Base-by-base conservation (phyloP, 108 stramenopile genomes). In the Aurantiochytrium sp. region DNA sequence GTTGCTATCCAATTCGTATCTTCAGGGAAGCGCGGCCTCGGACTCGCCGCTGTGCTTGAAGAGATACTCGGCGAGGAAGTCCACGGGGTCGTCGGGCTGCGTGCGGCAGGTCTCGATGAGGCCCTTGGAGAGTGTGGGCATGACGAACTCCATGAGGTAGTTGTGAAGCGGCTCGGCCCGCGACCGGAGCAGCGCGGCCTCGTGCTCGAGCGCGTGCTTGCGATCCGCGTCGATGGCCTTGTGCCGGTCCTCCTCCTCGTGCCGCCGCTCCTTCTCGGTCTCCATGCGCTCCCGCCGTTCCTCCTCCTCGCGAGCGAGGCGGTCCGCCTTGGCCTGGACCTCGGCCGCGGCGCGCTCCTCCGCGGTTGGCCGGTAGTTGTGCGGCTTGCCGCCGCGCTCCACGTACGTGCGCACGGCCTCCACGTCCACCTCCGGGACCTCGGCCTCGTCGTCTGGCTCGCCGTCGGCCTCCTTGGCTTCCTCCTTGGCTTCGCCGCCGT, bases 31-130 rank as follows among this genome's bases (percentile, higher is more conserved):
- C 59, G 8, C 15, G 59, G 59, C 8, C 34, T 81, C 73, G 45
- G 39, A 17, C 73, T 81, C 73, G 17, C 73, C 73, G 30, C 73
- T 81, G 45, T 81, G 21, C 30, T 81, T 81, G 30, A 81, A 81
- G 39, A 88, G 87, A 54, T 69, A 55, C 55, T 86, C 86, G 19
- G 86, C 86, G 5, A 86, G 55, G 55, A 55, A 86, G 55, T 86
- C 86, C n/a, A 86, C 55, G 5, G 86, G 86, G 55, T 86, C 86
- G 86, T 32, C 31, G 12, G 86, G 86, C 86, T 86, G 27, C 0
- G 42, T 52, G 30, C 54, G 54, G 54, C 54, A 55, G 24, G 55
- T 55, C 55, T 86, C 86, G 21, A 86, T 27, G 30, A 86, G 86
- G 4, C 86, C 86, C 42, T 37, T 86, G 31, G 54, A 55, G 24